phyloP scores from a whole-genome alignment of 495 filamentous ascomycete genomes.

The Penicillium argentinense region DNA sequence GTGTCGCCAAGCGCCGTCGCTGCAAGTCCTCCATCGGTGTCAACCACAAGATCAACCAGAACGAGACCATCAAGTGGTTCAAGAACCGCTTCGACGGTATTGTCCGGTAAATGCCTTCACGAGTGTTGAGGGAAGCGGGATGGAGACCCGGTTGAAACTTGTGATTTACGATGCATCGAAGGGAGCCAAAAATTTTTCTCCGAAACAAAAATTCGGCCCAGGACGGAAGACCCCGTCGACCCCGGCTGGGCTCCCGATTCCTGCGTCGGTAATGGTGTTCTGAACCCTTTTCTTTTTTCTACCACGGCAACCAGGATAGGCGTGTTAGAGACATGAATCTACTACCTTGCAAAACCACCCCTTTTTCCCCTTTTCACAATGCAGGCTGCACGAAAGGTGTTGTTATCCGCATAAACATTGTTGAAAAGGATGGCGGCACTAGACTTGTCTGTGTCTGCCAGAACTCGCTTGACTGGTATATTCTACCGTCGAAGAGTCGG shows the following conservation, averaged over 20 bases:
- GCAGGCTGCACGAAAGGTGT: constrained; percentile 50
- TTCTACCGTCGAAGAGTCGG: constrained; percentile 28
- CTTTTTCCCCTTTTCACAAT: constrained; percentile 47
- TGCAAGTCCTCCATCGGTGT: constrained; percentile 82
- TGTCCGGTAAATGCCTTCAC: constrained; percentile 67
- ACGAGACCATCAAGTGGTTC: constrained; percentile 98
- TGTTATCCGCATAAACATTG: constrained; percentile 53
- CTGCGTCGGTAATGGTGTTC: constrained; percentile 34
- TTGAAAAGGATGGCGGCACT: constrained; percentile 37
- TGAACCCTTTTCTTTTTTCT: constrained; percentile 33
- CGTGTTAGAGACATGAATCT: constrained; percentile 48
- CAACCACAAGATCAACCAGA: constrained; percentile 86
- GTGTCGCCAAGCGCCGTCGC: constrained; percentile 91
- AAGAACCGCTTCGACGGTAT: constrained; percentile 99
- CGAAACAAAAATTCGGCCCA: constrained; percentile 28
- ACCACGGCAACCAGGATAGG: constrained; percentile 45
- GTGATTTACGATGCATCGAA: constrained; percentile 45
- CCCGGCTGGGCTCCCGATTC: constrained; percentile 25
- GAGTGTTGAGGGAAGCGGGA: constrained; percentile 22
- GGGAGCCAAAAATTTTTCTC: constrained; percentile 33
- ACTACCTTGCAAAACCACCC: constrained; percentile 38
- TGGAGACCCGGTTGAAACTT: constrained; percentile 23
- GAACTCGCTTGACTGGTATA: constrained; percentile 25
- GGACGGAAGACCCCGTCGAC: constrained; percentile 15
- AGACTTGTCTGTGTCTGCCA: constrained; percentile 13